Base-by-base conservation (phyloP, 202 grass and related monocot species). In the Panicum hallii region DNA sequence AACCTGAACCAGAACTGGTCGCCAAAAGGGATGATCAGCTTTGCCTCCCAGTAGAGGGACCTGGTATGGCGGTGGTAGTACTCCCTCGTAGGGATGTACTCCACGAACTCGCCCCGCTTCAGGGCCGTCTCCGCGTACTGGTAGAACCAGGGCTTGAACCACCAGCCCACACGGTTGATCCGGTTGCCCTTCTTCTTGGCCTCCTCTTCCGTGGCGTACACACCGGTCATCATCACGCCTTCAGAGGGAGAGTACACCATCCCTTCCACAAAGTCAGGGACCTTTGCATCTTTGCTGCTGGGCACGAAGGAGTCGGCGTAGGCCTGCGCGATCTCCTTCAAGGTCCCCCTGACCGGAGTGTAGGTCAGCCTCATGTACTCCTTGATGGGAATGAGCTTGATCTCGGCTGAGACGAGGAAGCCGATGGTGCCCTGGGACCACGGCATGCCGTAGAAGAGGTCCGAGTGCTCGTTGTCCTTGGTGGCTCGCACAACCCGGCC, bases 91-190 rank as follows among this genome's bases (percentile, higher is more conserved):
- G 93, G 96, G 48, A 95, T 98, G 86, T 98, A 98, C 79, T 98
- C 96, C 81, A 92, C 93, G 63, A 98, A 98, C 80, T 95, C 88
- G 10, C 96, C 96, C 87, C n/a, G 94, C 62, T 82, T 80, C 5
- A 99, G 89, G 0, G 93, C 89, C 0, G 81, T 86, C 75, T 99
- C 84, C 5, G 96, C 96, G 20, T 94, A 88, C 86, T 99, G 93
- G 83, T 95, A 99, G 77, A 99, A 99, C 96, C 93, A 99, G 13
- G 86, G 79, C 82, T 99, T 99, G 26, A 95, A 99, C 93, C 96
- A 99, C 96, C 96, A 95, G 2, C 96, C 93, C 0, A 94, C 72
- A 15, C 55, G 74, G 79, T 99, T 99, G 79, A 94, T 95, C 75
- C 79, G 91, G 75, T 94, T 99, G 40, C 93, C 95, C 83, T 94